Evolutionary conservation across 768 basidiomycete species (phyloP).

Genomic region (Lactarius psammicola): DNA sequence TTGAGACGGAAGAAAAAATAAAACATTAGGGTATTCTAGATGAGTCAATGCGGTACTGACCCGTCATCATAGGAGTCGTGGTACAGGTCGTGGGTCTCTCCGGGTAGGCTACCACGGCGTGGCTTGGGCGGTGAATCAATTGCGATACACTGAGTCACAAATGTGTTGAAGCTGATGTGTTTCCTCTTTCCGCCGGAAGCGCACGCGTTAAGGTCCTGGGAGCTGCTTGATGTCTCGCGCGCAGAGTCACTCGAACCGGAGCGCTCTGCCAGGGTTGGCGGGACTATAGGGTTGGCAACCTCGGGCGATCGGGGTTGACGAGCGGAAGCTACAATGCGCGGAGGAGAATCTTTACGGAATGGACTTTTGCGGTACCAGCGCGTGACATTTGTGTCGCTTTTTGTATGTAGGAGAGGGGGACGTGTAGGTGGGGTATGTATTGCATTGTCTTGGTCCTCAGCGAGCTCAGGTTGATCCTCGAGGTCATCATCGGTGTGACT

Average conservation of each 20-base stretch:
- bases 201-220: constrained; percentile 34
- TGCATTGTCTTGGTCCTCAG: constrained; percentile 19
- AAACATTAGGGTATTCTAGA: constrained; percentile 12
- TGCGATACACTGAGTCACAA: constrained; percentile 94
- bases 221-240: constrained; percentile 35
- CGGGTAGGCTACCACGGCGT: constrained; percentile 29
- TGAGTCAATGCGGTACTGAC: constrained; percentile 41
- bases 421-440: constrained; percentile 35
- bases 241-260: constrained; percentile 33
- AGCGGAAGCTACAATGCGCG: constrained; percentile 47
- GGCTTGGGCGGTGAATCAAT: constrained; percentile 66
- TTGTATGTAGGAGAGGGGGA: constrained; percentile 73
- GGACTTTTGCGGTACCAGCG: constrained; percentile 46
- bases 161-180: constrained; percentile 97
- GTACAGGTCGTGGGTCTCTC: constrained; percentile 28
- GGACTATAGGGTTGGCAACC: constrained; percentile 28
- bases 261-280: constrained; percentile 23
- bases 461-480: constrained; percentile 14
- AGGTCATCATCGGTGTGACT: constrained; percentile 58
- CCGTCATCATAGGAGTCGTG: constrained; percentile 53
- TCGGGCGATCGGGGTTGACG: constrained; percentile 23
- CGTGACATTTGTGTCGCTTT: constrained; percentile 80
- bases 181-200: constrained; percentile 56
- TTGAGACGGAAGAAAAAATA: constrained; percentile 4
- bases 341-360: constrained; percentile 68